phyloP scores from a whole-genome alignment of 1,284 basidiomycete genomes.

The Cryptococcus deneoformans region DNA sequence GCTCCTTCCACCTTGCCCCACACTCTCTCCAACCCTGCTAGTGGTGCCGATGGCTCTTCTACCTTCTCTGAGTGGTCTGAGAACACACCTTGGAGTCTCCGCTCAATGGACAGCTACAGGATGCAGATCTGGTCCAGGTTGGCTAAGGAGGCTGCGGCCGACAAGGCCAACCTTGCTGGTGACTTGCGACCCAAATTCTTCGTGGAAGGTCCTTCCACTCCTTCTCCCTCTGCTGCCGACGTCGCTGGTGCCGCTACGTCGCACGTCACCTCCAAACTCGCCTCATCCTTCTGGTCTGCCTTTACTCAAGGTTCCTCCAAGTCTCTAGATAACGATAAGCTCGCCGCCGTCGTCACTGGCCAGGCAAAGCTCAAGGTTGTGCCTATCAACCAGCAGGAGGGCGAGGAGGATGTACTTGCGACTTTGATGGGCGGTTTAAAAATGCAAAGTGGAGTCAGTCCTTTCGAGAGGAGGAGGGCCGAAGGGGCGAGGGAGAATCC shows the following conservation, averaged over 20 bases:
- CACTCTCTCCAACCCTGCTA: constrained; percentile 30
- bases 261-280: constrained; percentile 48
- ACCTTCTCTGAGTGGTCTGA: constrained; percentile 62
- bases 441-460: constrained; percentile 20
- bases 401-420: constrained; percentile 12
- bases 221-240: constrained; percentile 4
- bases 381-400: constrained; percentile 11
- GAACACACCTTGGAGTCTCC: constrained; percentile 73
- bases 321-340: constrained; percentile 46
- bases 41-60: constrained; percentile 57
- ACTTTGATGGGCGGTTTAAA: constrained; percentile 30
- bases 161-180: constrained; percentile 36
- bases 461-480: constrained; percentile 5
- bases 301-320: constrained; percentile 33
- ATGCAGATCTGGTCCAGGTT: constrained; percentile 86
- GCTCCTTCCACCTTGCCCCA: constrained; percentile 3
- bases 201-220: constrained; percentile 20
- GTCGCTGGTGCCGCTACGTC: constrained; percentile 31
- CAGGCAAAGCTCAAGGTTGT: constrained; percentile 47
- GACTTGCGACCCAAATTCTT: constrained; percentile 49
- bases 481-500: constrained; percentile 28
- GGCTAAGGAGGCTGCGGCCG: constrained; percentile 54
- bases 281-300: constrained; percentile 50
- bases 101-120: constrained; percentile 74
- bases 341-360: constrained; percentile 50